A percentile compares a stretch with the other conserved stretches of the same genome.
Conservation (phyloP, 2,329 filamentous ascomycete genomes). For the Colletotrichum sp. region DNA sequence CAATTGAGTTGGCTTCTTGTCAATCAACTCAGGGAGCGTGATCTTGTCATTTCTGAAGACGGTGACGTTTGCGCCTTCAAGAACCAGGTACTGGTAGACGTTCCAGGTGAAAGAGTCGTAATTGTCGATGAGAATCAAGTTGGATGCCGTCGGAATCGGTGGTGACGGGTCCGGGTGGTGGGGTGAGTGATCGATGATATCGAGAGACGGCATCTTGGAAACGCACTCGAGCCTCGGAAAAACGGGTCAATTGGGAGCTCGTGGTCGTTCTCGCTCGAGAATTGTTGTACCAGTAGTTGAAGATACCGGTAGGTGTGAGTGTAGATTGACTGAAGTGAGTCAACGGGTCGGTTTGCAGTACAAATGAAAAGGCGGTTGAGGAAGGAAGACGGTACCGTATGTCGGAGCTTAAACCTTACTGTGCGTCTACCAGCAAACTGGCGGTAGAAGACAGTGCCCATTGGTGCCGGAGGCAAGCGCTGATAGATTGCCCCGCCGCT, state of each 20-base stretch:
- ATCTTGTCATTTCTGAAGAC: constrained; percentile 95
- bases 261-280: background rate
- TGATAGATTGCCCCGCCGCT: constrained; percentile 12
- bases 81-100: constrained; percentile 95
- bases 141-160: constrained; percentile 80
- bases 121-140: constrained; percentile 96
- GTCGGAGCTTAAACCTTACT: background rate
- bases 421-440: rapidly evolving
- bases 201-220: constrained; percentile 51
- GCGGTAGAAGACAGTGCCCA: background rate
- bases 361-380: constrained; percentile 6
- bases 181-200: constrained; percentile 81
- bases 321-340: background rate
- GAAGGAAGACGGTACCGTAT: background rate
- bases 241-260: background rate
- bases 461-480: background rate
- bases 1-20: constrained; percentile 87
- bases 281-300: background rate
- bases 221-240: background rate
- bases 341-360: background rate
- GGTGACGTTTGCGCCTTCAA: constrained; percentile 91
- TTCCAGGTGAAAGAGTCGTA: constrained; percentile 99
- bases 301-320: background rate
- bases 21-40: constrained; percentile 80
- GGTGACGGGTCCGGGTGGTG: constrained; percentile 78